Percentiles rank a stretch among this genome's conserved stretches.
These are phyloP conservation scores for Cercis canadensis DNA, from an alignment of 306 rosid species.

Conservation along the genomic window DNA sequence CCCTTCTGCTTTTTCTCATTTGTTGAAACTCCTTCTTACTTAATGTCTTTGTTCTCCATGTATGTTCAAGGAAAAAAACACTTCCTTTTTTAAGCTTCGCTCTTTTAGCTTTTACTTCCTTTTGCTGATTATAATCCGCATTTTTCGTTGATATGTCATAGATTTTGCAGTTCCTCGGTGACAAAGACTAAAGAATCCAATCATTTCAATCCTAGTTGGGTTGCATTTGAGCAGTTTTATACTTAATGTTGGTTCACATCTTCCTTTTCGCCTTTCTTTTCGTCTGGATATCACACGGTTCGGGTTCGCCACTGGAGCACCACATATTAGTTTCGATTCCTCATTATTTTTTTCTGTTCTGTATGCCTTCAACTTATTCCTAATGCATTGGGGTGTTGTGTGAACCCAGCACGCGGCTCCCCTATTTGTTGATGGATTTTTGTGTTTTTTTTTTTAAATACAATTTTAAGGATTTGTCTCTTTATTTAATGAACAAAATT, in stretches of 20 bases:
- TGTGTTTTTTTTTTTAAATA: too few species aligned
- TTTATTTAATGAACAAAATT: too few species aligned
- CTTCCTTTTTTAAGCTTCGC: conserved; percentile 24
- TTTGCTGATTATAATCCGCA: conserved; percentile 44
- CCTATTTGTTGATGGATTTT: too few species aligned
- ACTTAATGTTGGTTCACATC: conserved; percentile 24
- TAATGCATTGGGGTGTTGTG: too few species aligned
- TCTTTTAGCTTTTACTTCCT: conserved; percentile 16
- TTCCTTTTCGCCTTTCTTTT: conserved; percentile 6
- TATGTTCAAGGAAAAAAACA: neutral
- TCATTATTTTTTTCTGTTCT: neutral
- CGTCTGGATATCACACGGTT: conserved; percentile 20
- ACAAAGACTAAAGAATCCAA: conserved; percentile 41
- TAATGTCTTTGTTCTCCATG: neutral
- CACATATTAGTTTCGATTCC: neutral
- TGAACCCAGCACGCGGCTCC: too few species aligned
- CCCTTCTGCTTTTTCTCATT: neutral
- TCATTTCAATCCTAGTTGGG: conserved; percentile 46
- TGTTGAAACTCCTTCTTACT: too few species aligned
- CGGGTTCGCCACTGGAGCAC: conserved; percentile 29
- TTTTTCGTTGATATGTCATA: conserved; percentile 48
- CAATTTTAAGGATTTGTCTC: too few species aligned
- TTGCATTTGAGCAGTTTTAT: conserved; percentile 34
- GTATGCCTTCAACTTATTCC: neutral
- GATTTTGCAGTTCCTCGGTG: conserved; percentile 74